Evolutionary conservation across 106 monocot species (phyloP), one percentile per base, ranked within the genome.

Genomic region (Iris macrosiphon): DNA sequence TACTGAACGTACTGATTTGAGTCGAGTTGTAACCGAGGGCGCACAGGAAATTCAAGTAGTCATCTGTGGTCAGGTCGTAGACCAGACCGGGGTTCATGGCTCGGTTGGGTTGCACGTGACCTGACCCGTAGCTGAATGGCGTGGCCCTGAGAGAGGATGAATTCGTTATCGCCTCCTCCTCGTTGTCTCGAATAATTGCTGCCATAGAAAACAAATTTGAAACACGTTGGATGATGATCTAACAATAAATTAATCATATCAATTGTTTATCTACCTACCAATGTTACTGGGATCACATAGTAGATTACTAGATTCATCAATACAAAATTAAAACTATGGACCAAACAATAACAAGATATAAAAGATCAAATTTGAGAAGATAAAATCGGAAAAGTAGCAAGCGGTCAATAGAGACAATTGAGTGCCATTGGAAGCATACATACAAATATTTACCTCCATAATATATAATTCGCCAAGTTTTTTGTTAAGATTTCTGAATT

Each of bases 1-100:
- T 19, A 6, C 13, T 49, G 39, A 68, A 59, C 0, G 7, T 39
- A 0, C 12, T 17, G 2, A 68, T 21, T 28, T 59, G 40, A 4
- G 49, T 60, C 13, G 68, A 27, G 41, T 68, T 51, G 59, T 50
- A 68, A 20, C 55, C 44, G 1, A 44, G 12, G 3, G 66, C 41
- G 12, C 66, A 66, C 4, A 66, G 31, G 55, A 66, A 66, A 32
- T 53, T 35, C 32, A 66, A 20, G 55, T 66, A 66, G 55, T 66
- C 54, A 4, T 9, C 30, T 3, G 39, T 40, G 18, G 27, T 52
- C 16, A 65, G 28, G 30, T 65, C 64, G 7, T 65, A 65, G 38
- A 65, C 64, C 18, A 65, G 26, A 8, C 64, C 64, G 0, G 64
- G 64, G 19, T 65, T 14, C 52, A 65, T 65, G 26, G 64, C 52